Conservation (phyloP, 1,139 yeast genomes). For the Scheffersomyces cryptocercus region DNA sequence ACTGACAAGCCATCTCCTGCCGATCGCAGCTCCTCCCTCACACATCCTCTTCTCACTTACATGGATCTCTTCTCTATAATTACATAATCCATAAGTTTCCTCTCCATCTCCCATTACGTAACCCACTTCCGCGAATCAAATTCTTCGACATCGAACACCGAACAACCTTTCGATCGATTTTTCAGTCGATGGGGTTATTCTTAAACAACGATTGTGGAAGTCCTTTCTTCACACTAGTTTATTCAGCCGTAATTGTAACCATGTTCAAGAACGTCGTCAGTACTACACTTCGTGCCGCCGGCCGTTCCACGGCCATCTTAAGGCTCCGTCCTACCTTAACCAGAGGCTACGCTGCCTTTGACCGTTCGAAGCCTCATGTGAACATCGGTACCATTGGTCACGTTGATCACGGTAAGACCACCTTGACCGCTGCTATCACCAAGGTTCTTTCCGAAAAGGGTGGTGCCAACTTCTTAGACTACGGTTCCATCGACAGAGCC, state of each 20-base stretch:
- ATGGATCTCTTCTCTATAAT: too few relatives aligned
- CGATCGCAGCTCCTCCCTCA: too few relatives aligned
- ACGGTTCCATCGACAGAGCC: slow-evolving; percentile 92
- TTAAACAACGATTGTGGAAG: too few relatives aligned
- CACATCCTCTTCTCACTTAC: too few relatives aligned
- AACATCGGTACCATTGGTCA: slow-evolving; percentile 92
- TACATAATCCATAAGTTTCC: too few relatives aligned
- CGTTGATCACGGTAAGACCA: slow-evolving; percentile 98
- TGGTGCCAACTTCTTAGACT: slow-evolving; percentile 92
- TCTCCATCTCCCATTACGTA: too few relatives aligned
- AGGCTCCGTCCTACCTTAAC: slow-evolving; percentile 29
- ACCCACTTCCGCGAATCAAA: too few relatives aligned
- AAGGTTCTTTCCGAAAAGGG: slow-evolving; percentile 86
- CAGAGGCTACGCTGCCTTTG: slow-evolving; percentile 67
- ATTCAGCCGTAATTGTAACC: background rate
- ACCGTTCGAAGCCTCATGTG: slow-evolving; percentile 93
- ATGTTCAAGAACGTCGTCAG: slow-evolving; percentile 21
- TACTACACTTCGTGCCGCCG: slow-evolving; percentile 18
- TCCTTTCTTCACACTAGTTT: too few relatives aligned
- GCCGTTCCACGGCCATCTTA: slow-evolving; percentile 13
- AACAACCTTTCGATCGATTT: too few relatives aligned
- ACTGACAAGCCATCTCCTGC: too few relatives aligned
- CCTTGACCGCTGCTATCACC: slow-evolving; percentile 97
- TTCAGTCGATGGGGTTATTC: too few relatives aligned
- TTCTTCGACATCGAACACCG: too few relatives aligned